These are phyloP conservation scores for Mrakia blollopis DNA, from an alignment of 768 basidiomycete genomes.

Conservation along the genomic window DNA sequence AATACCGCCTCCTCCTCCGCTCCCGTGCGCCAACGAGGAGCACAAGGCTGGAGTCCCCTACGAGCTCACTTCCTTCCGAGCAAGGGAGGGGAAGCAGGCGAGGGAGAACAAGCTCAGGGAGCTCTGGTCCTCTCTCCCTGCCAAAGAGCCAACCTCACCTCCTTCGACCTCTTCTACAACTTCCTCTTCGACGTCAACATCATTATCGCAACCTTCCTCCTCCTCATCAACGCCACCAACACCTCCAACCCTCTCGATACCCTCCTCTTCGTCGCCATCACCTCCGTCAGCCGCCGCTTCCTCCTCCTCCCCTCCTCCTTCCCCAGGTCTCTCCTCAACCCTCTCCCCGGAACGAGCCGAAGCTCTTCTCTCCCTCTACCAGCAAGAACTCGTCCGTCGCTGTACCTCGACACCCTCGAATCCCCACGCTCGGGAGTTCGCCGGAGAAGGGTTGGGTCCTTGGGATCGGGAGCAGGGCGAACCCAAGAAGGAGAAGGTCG, in stretches of 20 bases:
- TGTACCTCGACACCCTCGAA: slow-evolving; percentile 42
- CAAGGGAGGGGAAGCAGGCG: slow-evolving; percentile 39
- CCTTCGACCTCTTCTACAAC: slow-evolving; percentile 37
- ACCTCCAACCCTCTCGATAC: neutral
- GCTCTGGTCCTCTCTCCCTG: slow-evolving; percentile 42
- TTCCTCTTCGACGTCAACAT: neutral
- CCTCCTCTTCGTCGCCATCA: neutral
- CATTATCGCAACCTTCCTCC: neutral
- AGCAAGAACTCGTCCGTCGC: slow-evolving; percentile 62
- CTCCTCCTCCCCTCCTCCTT: slow-evolving; percentile 2
- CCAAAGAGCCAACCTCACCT: slow-evolving; percentile 38
- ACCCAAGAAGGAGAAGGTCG: slow-evolving; percentile 37
- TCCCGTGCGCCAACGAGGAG: slow-evolving; percentile 17
- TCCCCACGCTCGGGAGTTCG: slow-evolving; percentile 34
- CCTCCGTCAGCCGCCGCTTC: neutral
- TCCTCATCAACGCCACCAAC: neutral
- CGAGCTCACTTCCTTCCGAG: slow-evolving; percentile 42
- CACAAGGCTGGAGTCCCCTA: slow-evolving; percentile 25
- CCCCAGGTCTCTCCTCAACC: slow-evolving; percentile 22
- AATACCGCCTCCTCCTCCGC: neutral
- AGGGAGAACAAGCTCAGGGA: slow-evolving; percentile 41
- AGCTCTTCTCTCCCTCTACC: slow-evolving; percentile 64
- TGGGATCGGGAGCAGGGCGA: slow-evolving; percentile 34
- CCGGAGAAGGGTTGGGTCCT: slow-evolving; percentile 33
- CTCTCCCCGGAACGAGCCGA: slow-evolving; percentile 58